Evolutionary conservation across 441 rosid genomes (phyloP).

Genomic region (Theobroma grandiflorum): DNA sequence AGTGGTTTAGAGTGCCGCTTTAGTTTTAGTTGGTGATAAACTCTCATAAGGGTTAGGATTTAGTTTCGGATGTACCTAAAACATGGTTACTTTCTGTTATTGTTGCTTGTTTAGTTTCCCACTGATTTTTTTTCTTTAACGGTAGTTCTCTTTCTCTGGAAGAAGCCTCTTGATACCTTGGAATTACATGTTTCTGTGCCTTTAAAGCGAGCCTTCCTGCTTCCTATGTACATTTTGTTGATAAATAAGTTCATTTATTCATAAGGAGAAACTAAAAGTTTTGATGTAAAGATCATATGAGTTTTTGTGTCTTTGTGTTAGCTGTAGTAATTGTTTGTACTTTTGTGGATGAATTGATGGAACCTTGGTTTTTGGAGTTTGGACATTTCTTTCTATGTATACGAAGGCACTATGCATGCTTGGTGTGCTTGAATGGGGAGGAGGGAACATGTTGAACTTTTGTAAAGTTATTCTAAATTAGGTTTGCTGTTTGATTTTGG

Average conservation of each 20-base stretch:
- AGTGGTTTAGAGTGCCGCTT: neutral
- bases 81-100: neutral
- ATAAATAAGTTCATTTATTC: slow-evolving; percentile 3
- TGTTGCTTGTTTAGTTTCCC: slow-evolving; percentile 3
- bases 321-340: neutral
- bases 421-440: neutral
- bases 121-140: neutral
- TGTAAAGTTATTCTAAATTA: neutral
- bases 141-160: neutral
- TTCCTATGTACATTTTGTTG: neutral
- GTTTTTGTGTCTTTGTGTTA: neutral
- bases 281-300: neutral
- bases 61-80: neutral
- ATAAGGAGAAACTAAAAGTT: neutral
- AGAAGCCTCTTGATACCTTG: slow-evolving; percentile 7
- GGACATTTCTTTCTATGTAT: neutral
- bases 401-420: neutral
- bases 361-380: slow-evolving; percentile 7
- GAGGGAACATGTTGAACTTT: neutral
- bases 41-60: neutral
- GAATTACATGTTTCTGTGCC: neutral
- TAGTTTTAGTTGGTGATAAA: neutral
- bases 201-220: neutral
- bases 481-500: slow-evolving; percentile 20
- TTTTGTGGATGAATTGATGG: neutral